phyloP scores from a whole-genome alignment of 1,139 yeast genomes.

The Lodderomyces parapsilosis region DNA sequence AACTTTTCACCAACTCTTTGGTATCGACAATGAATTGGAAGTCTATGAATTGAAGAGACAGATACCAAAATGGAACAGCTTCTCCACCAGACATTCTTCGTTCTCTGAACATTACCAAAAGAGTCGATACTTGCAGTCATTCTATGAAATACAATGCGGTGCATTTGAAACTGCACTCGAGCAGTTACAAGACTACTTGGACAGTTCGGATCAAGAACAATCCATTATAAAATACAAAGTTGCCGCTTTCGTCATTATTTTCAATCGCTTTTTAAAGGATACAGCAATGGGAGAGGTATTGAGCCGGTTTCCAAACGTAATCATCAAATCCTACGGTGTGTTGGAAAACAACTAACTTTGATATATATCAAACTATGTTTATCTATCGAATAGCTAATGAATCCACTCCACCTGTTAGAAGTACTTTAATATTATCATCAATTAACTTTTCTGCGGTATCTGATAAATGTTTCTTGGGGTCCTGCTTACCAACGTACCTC shows the following conservation, averaged over 20 bases:
- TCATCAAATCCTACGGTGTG: conserved; percentile 14
- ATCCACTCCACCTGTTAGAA: conserved; percentile 86
- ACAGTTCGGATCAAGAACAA: neutral
- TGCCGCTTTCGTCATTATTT: conserved; percentile 21
- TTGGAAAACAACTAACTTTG: conserved; percentile 6
- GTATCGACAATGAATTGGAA: conserved; percentile 17
- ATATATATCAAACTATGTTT: no score
- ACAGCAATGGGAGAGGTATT: conserved; percentile 19
- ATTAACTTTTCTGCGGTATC: conserved; percentile 84
- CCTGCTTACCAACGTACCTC: conserved; percentile 96
- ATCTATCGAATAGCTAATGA: conserved; percentile 70
- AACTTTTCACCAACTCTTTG: conserved; percentile 18
- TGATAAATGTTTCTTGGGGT: conserved; percentile 94
- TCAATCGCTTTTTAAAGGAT: conserved; percentile 17
- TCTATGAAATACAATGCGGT: conserved; percentile 17
- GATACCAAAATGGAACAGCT: conserved; percentile 27
- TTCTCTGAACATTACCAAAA: conserved; percentile 15
- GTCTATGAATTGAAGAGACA: conserved; percentile 15
- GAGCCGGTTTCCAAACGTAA: conserved; percentile 4
- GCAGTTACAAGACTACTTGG: neutral
- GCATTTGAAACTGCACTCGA: conserved; percentile 12
- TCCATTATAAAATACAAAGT: conserved; percentile 15
- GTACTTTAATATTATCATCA: conserved; percentile 86
- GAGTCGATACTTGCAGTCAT: conserved; percentile 6
- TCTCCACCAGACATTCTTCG: conserved; percentile 24